These are phyloP conservation scores for Vitis riparia DNA, from an alignment of 164 flowering plant species.

Conservation along the genomic window DNA sequence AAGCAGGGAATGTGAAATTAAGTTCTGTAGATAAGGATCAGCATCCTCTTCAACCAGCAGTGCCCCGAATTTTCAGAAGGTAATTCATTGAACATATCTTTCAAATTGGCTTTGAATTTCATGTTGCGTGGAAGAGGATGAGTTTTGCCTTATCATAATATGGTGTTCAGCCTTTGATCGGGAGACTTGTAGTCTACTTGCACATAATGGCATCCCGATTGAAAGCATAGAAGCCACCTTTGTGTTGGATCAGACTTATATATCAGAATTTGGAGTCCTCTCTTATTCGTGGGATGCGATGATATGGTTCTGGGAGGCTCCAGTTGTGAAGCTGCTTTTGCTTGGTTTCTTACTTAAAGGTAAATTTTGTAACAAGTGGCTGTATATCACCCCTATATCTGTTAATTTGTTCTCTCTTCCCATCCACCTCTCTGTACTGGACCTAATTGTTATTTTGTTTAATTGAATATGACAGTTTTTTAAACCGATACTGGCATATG, in stretches of 20 bases:
- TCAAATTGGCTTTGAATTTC: background rate
- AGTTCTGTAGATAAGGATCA: background rate
- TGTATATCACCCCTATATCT: constrained; percentile 29
- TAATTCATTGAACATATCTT: background rate
- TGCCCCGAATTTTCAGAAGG: no score
- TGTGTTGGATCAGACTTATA: no score
- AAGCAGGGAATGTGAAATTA: constrained; percentile 1
- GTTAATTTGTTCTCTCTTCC: constrained; percentile 6
- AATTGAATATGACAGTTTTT: constrained; percentile 10
- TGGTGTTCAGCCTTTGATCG: background rate
- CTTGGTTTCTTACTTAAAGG: constrained; percentile 14
- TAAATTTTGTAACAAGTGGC: constrained; percentile 24
- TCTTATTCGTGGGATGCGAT: background rate
- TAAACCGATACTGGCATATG: background rate
- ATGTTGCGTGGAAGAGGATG: background rate
- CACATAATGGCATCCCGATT: background rate
- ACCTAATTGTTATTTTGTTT: constrained; percentile 2
- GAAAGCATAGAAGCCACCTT: background rate
- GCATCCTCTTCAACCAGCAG: background rate
- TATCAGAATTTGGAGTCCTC: constrained; percentile 4
- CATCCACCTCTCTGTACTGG: background rate
- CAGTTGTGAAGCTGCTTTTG: constrained; percentile 6
- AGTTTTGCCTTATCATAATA: background rate
- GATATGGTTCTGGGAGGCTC: background rate
- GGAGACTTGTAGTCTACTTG: no score